Conservation (phyloP, 345 rosid species). For the Moringa oleifera region DNA sequence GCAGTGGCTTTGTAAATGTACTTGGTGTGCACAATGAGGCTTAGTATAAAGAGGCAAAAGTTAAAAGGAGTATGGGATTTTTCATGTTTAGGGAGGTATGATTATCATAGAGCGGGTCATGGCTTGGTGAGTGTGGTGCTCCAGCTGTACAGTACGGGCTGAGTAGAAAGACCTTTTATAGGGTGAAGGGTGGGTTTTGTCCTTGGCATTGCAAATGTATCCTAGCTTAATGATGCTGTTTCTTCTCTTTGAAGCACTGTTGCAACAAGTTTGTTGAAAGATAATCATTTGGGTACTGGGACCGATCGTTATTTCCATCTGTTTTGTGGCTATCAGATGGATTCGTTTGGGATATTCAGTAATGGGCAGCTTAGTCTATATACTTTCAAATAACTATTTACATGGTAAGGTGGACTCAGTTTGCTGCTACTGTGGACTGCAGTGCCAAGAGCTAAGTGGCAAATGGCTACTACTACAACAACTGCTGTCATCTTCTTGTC, state of each 20-base stretch:
- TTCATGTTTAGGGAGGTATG: slow-evolving; percentile 19
- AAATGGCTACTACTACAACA: too few relatives aligned
- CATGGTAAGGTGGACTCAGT: background rate
- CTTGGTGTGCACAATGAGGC: slow-evolving; percentile 2
- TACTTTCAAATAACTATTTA: too few relatives aligned
- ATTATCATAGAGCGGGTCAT: slow-evolving; percentile 1
- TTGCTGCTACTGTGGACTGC: background rate
- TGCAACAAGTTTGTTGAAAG: slow-evolving; percentile 15
- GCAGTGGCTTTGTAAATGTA: slow-evolving; percentile 6
- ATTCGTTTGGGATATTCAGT: too few relatives aligned
- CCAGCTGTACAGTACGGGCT: slow-evolving; percentile 37
- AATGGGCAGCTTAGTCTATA: too few relatives aligned
- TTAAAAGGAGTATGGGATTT: slow-evolving; percentile 14
- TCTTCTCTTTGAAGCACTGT: slow-evolving; percentile 17
- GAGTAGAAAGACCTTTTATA: too few relatives aligned
- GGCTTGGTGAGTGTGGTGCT: slow-evolving; percentile 21
- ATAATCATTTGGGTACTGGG: slow-evolving; percentile 15
- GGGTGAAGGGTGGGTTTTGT: too few relatives aligned
- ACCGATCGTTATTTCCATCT: slow-evolving; percentile 1
- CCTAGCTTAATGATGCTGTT: slow-evolving; percentile 25
- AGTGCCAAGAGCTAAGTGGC: background rate
- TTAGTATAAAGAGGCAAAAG: background rate
- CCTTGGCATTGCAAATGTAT: too few relatives aligned
- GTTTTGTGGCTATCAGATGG: background rate
- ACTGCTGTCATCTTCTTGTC: background rate